These are phyloP conservation scores for Pittosporum tobira DNA, from an alignment of 129 eudicot genomes.

Conservation along the genomic window DNA sequence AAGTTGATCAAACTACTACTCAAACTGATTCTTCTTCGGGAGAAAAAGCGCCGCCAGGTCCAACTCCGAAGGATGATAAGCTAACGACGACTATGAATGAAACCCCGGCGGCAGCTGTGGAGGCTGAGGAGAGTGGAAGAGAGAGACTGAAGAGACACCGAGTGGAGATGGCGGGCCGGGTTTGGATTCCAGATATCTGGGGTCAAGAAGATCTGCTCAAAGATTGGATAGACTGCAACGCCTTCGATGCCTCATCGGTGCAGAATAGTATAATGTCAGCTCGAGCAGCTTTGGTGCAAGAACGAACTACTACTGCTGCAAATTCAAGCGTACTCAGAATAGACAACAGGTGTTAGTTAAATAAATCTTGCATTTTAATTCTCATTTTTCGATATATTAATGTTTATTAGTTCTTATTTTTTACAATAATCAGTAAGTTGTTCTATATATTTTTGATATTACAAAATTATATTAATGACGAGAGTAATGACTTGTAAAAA, in stretches of 20 bases:
- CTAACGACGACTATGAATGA: too few relatives aligned
- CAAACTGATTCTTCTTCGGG: too few relatives aligned
- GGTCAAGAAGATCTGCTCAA: slow-evolving; percentile 67
- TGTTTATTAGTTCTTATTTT: too few relatives aligned
- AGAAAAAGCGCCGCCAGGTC: too few relatives aligned
- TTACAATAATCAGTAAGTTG: too few relatives aligned
- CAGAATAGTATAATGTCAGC: slow-evolving; percentile 52
- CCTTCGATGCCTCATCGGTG: slow-evolving; percentile 50
- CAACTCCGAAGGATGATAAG: neutral
- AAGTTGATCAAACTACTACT: too few relatives aligned
- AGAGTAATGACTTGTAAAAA: too few relatives aligned
- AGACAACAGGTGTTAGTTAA: slow-evolving; percentile 25
- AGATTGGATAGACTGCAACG: slow-evolving; percentile 70
- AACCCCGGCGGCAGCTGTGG: slow-evolving; percentile 12
- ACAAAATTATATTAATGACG: neutral
- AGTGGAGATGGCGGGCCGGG: slow-evolving; percentile 70
- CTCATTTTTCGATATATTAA: neutral
- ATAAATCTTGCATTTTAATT: neutral
- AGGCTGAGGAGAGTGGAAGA: slow-evolving; percentile 41
- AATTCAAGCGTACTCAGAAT: slow-evolving; percentile 15
- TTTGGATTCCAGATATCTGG: slow-evolving; percentile 89
- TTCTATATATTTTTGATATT: too few relatives aligned
- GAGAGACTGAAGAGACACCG: slow-evolving; percentile 81
- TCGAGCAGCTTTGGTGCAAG: slow-evolving; percentile 56
- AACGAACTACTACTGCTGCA: slow-evolving; percentile 36